A percentile compares a stretch with the other conserved stretches of the same genome.
Evolutionary conservation across 495 filamentous ascomycete species (phyloP).

Genomic region (Emericellopsis terricola): DNA sequence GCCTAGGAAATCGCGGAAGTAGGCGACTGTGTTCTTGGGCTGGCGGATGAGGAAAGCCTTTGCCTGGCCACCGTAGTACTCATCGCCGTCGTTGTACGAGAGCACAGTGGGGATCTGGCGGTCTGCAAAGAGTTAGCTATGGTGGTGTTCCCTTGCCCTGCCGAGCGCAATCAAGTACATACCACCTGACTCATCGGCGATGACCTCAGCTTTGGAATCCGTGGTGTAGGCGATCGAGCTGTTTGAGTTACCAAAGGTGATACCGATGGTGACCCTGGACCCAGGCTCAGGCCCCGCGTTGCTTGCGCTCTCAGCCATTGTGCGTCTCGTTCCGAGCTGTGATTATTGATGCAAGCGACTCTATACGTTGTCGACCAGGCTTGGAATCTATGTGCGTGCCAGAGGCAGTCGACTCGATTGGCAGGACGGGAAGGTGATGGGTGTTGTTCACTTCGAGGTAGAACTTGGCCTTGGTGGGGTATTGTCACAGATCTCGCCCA

Average conservation of each 20-base stretch:
- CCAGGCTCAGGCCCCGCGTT: constrained; percentile 28
- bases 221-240: constrained; percentile 87
- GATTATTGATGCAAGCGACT: too few relatives aligned
- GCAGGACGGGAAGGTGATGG: not conserved
- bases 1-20: constrained; percentile 89
- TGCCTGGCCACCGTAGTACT: constrained; percentile 91
- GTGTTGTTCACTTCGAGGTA: too few relatives aligned
- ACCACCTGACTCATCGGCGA: constrained; percentile 98
- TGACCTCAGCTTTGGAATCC: constrained; percentile 91
- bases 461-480: too few relatives aligned
- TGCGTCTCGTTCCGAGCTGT: too few relatives aligned
- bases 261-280: constrained; percentile 70
- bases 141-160: too few relatives aligned
- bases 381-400: not conserved
- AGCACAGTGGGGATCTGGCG: constrained; percentile 90
- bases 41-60: constrained; percentile 87
- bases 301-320: constrained; percentile 18
- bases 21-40: constrained; percentile 77
- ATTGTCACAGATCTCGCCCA: too few relatives aligned
- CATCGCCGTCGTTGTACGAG: constrained; percentile 87
- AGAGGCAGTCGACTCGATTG: not conserved
- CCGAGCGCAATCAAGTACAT: constrained; percentile 19
- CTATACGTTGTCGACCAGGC: too few relatives aligned
- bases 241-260: constrained; percentile 95
- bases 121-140: too few relatives aligned